These are phyloP conservation scores for Salvia miltiorrhiza DNA, from an alignment of 257 asterid genomes.

Conservation along the genomic window DNA sequence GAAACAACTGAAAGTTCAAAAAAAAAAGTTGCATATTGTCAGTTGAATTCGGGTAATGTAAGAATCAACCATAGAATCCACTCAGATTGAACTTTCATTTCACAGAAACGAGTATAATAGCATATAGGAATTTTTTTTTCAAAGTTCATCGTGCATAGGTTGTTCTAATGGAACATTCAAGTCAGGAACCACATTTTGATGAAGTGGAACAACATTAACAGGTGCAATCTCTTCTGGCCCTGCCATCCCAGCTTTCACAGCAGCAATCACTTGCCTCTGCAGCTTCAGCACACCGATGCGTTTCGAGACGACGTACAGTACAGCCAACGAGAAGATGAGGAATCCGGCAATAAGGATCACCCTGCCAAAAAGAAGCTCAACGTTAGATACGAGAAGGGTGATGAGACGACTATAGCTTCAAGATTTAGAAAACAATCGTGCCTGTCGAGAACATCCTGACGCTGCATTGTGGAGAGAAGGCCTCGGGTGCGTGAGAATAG, in stretches of 20 bases:
- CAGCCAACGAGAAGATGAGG: constrained; percentile 74
- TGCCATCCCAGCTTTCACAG: constrained; percentile 71
- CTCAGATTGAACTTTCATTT: not conserved
- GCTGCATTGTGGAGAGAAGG: constrained; percentile 89
- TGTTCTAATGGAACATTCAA: constrained; percentile 51
- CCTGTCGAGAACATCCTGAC: constrained; percentile 94
- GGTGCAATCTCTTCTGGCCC: constrained; percentile 38
- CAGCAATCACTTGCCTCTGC: constrained; percentile 70
- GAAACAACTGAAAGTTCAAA: too few relatives aligned
- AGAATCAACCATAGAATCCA: too few relatives aligned
- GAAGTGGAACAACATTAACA: constrained; percentile 41
- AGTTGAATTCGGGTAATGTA: too few relatives aligned
- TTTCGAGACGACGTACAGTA: constrained; percentile 86
- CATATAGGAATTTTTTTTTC: not conserved
- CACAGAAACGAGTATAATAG: not conserved
- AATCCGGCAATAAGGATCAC: constrained; percentile 64
- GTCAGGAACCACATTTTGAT: constrained; percentile 35
- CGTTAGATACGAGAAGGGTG: constrained; percentile 2
- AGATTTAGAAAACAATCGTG: not conserved
- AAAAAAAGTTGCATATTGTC: too few relatives aligned
- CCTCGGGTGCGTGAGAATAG: constrained; percentile 72
- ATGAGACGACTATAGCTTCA: not conserved
- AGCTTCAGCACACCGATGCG: constrained; percentile 82
- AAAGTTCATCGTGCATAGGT: constrained; percentile 80
- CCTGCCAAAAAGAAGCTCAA: constrained; percentile 45